Conservation (phyloP, 768 basidiomycete species). For the Tulasnella sp. region DNA sequence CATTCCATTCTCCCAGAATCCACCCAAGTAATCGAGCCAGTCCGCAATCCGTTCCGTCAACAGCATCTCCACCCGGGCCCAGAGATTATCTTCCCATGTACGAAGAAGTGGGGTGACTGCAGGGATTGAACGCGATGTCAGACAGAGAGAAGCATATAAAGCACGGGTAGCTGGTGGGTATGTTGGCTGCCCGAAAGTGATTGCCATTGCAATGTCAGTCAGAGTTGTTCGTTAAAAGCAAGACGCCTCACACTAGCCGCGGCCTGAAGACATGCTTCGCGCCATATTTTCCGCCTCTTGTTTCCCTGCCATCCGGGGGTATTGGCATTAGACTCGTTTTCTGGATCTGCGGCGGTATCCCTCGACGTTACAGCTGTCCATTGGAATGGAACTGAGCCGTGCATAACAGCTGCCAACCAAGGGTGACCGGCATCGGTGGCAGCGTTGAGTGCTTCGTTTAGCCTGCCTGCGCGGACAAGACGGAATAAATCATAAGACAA, state of each 20-base stretch:
- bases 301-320: slow-evolving; percentile 63
- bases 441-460: slow-evolving; percentile 76
- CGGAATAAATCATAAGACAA: slow-evolving; percentile 70
- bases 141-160: slow-evolving; percentile 79
- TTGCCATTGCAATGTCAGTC: background rate
- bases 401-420: slow-evolving; percentile 86
- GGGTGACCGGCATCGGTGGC: slow-evolving; percentile 79
- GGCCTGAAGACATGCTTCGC: slow-evolving; percentile 69
- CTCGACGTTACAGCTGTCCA: slow-evolving; percentile 53
- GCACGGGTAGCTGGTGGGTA: slow-evolving; percentile 70
- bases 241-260: slow-evolving; percentile 54
- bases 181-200: slow-evolving; percentile 35
- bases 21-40: slow-evolving; percentile 54
- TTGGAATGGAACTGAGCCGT: slow-evolving; percentile 69
- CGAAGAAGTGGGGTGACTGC: slow-evolving; percentile 56
- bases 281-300: slow-evolving; percentile 73
- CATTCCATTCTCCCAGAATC: slow-evolving; percentile 71
- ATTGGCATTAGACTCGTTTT: slow-evolving; percentile 19
- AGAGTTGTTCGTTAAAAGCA: background rate
- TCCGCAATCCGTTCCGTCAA: slow-evolving; percentile 73
- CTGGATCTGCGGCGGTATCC: slow-evolving; percentile 34
- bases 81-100: slow-evolving; percentile 93
- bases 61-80: slow-evolving; percentile 77
- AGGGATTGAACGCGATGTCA: slow-evolving; percentile 54
- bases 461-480: slow-evolving; percentile 72